Base-by-base conservation (phyloP, 768 basidiomycete species). In the Tulasnella sp. region DNA sequence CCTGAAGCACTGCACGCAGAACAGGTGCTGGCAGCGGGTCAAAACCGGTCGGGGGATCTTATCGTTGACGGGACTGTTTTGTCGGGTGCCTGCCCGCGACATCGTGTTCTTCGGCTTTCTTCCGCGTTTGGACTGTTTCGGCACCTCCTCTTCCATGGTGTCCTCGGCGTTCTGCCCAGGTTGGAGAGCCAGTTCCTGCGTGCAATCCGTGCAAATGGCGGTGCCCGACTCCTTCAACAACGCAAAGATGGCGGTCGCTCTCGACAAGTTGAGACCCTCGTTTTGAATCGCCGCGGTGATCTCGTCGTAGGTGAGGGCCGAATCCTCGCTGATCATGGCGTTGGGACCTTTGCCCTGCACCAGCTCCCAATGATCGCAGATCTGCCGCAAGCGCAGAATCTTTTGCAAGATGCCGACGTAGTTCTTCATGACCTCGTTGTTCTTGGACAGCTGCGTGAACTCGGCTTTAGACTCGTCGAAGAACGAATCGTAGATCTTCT, bases 341-440 rank as follows among this genome's bases (percentile, higher is more conserved):
- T 87, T 88, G 14, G 85, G 84, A 74, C 88, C 90, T 83, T 94
- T 93, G 64, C 92, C 92, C 83, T 93, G 90, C 5, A 98, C 93
- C 48, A 98, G 89, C 83, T 96, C 95, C 83, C 90, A 95, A 86
- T 99, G 97, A 85, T 98, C 96, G 86, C 98, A 99, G 75, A 99
- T 99, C 88, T 99, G 97, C 78, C 98, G 94, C 72, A 99, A 89
- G 34, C 97, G 94, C 77, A 99, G 88, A 80, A 99, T 95, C 88
- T 97, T 96, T 86, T 98, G 97, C 83, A 99, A 86, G 83, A 99
- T 97, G 78, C 96, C 96, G 83, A 98, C 98, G 84, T 97, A 98
- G 85, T 98, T 98, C 90, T 98, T 98, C 93, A 97, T 95, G 77
- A 98, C 93, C 85, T 96, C 94, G 83, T 97, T 96, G 86, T 93